A percentile compares a stretch with the other conserved stretches of the same genome.
Evolutionary conservation across 2,329 filamentous ascomycete species (phyloP).

Genomic region (Westerdykella ornata): DNA sequence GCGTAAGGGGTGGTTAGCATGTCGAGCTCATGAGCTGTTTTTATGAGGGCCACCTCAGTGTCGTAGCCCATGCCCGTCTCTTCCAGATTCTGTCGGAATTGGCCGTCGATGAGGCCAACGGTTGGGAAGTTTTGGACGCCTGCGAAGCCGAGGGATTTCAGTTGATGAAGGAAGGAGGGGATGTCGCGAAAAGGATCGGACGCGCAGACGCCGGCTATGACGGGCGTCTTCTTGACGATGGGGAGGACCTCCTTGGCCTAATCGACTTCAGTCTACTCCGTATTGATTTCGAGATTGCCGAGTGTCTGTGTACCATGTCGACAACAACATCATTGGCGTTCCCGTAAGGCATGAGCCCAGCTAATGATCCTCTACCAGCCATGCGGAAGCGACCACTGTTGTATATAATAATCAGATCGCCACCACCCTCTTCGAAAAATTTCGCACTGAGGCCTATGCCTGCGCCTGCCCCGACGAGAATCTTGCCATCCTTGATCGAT

Average conservation of each 20-base stretch:
- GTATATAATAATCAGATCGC: too few relatives aligned
- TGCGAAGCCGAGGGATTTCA: conserved; percentile 58
- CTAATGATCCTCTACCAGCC: too few relatives aligned
- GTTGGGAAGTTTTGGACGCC: conserved; percentile 71
- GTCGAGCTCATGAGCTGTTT: conserved; percentile 52
- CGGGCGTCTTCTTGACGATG: conserved; percentile 56
- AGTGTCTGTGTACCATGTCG: too few relatives aligned
- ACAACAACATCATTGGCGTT: too few relatives aligned
- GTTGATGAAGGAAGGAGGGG: conserved; percentile 52
- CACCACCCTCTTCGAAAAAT: too few relatives aligned
- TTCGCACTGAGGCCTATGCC: too few relatives aligned
- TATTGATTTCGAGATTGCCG: too few relatives aligned
- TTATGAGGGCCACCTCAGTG: conserved; percentile 60
- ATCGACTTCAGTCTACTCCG: conserved; percentile 53
- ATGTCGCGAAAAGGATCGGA: conserved; percentile 64
- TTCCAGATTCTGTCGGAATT: conserved; percentile 60
- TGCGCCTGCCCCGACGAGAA: too few relatives aligned
- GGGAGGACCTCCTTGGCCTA: conserved; percentile 60
- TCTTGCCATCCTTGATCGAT: too few relatives aligned
- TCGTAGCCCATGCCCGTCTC: conserved; percentile 66
- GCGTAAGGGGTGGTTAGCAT: conserved; percentile 65
- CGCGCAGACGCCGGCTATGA: conserved; percentile 64
- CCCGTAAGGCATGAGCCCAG: too few relatives aligned
- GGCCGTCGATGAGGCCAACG: conserved; percentile 62
- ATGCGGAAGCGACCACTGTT: too few relatives aligned